Conservation (phyloP, 257 asterid species). For the Primulina eburnea region DNA sequence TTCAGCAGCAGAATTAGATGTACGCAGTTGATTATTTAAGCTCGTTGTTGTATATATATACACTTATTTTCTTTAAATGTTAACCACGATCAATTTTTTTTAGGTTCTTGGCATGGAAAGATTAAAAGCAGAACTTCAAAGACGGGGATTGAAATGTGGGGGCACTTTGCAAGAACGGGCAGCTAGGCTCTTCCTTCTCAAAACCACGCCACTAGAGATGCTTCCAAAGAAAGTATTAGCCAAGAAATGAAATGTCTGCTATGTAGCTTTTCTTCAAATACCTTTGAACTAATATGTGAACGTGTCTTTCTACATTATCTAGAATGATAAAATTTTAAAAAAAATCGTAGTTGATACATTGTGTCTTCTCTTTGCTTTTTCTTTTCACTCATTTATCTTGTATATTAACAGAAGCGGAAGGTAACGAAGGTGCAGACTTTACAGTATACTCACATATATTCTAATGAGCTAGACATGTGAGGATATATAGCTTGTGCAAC, state of each 20-base stretch:
- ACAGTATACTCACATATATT: no score
- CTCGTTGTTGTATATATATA: background rate
- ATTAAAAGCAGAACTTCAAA: conserved; percentile 74
- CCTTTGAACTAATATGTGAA: conserved; percentile 15
- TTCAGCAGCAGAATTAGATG: conserved; percentile 71
- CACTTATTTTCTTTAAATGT: background rate
- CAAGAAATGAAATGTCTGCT: conserved; percentile 53
- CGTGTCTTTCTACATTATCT: background rate
- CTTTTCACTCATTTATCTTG: no score
- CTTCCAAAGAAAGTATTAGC: conserved; percentile 84
- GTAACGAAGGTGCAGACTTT: background rate
- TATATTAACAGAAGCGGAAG: background rate
- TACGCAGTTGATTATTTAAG: conserved; percentile 20
- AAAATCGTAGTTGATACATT: background rate
- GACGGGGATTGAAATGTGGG: conserved; percentile 71
- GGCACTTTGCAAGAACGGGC: conserved; percentile 93
- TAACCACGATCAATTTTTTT: background rate
- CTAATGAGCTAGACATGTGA: no score
- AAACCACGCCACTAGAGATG: conserved; percentile 61
- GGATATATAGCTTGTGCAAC: no score
- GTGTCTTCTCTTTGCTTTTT: background rate
- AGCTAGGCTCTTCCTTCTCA: conserved; percentile 62
- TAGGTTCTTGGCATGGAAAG: conserved; percentile 82
- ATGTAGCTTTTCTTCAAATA: background rate
- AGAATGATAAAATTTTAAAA: background rate